Base-by-base conservation (phyloP, 1,139 yeast species). In the Zygosaccharomyces pseudobailii region DNA sequence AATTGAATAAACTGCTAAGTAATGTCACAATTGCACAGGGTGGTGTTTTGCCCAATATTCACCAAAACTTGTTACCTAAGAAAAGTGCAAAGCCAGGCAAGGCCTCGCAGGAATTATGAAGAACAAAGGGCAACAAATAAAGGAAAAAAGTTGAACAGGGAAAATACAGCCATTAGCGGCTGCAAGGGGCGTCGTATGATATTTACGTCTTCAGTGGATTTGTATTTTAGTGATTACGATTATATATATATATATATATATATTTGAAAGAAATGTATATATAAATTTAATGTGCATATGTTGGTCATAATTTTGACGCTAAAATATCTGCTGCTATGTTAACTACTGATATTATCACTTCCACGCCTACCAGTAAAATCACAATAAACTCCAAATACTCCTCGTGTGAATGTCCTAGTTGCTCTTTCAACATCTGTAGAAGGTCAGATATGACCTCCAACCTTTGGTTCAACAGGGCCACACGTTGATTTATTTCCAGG, bases 11-110 rank as follows among this genome's bases (percentile, higher is more conserved):
- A 73, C 80, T 87, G 59, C 79, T 87, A 63, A 97, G 98, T 70
- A 89, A 86, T 71, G 95, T 87, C 64, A 86, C 95, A 61, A 88
- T 87, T 67, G 95, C 96, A 63, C 95, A 87, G 78, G 96, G 96
- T 85, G 96, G 96, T 85, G 96, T 88, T 63, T 80, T 88, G 72
- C 96, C 96, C 79, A 89, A 90, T 86, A 85, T 84, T 70, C 96
- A 90, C 77, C 90, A 85, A 75, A 85, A 86, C 78, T 82, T 90
- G 74, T 83, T 89, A 73, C 97, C 97, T 76, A 83, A 89, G 82
- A 90, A 90, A 80, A 79, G 88, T 65, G 78, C 87, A 56, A 82
- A 83, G 74, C 75, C 82, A 58, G 70, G 80, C 54, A 82, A 83
- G 74, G 89, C 87, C 74, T 85, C 92, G 69, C 94, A 85, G 77